Evolutionary conservation across 179 eudicot species (phyloP).

Genomic region (Vitellaria paradoxa): DNA sequence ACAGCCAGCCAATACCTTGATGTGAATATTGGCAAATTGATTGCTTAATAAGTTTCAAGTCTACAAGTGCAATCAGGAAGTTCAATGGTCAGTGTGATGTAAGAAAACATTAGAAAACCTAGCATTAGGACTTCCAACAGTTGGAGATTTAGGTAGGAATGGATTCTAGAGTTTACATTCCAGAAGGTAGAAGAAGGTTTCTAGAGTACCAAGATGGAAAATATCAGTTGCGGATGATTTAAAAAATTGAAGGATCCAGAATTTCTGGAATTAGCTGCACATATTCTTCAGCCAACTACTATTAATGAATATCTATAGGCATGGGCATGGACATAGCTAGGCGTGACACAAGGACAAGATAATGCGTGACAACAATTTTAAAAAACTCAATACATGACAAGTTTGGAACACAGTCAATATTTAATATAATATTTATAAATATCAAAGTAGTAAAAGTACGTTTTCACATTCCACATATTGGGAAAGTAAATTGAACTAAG

Average conservation of each 20-base stretch:
- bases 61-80: background rate
- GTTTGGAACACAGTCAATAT: no score
- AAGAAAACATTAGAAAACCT: background rate
- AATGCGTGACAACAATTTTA: no score
- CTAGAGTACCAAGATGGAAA: no score
- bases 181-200: background rate
- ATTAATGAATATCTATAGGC: no score
- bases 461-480: no score
- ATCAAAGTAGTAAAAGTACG: no score
- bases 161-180: background rate
- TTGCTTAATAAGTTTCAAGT: conserved; percentile 8
- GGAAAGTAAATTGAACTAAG: no score
- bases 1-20: background rate
- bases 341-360: no score
- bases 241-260: background rate
- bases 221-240: background rate
- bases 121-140: background rate
- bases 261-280: background rate
- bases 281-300: background rate
- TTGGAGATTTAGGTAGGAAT: background rate
- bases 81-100: background rate
- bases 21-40: background rate
- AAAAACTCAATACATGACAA: no score
- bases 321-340: no score
- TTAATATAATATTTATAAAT: no score